Base-by-base conservation (phyloP, 1,284 basidiomycete species). In the Ustilago nuda region DNA sequence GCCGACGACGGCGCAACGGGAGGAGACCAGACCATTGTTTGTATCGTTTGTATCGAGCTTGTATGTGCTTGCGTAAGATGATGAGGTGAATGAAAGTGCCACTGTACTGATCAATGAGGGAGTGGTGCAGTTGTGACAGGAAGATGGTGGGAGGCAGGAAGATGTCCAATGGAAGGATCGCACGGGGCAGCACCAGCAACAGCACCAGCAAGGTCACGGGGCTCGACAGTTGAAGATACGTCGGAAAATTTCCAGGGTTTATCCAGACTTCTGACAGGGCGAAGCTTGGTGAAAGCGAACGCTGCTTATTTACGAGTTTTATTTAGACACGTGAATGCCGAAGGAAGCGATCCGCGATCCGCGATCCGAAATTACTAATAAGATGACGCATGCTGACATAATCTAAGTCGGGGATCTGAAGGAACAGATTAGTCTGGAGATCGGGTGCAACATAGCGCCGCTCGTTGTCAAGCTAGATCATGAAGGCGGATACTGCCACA, bases 21-120 rank as follows among this genome's bases (percentile, higher is more conserved):
- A 17, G 77, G 77, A 52, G 67, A 66, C 77, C 77, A 79, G 37
- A 69, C 66, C 75, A 77, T 55, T 27, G 23, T 27, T 27, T 27
- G 23, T 27, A 27, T 45, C 43, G 43, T 45, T 5, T 19, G 13
- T 7, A 19, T 7, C 19, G 7, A n/a, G n/a, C n/a, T 19, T 45
- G 43, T 8, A 23, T n/a, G n/a, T 45, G n/a, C 43, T 45, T 41
- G 12, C 11, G 13, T 15, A 41, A 17, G 39, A 41, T 41, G 12
- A 15, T 7, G 23, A 27, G 23, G 23, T 17, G 39, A 17, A 41
- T 41, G 39, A 12, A 17, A 45, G 19, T 45, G 43, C 43, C 7
- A 45, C 43, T 23, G 43, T 45, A 5, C 43, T 45, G 43, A 45
- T 45, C 19, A 19, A 4, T 6, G 13, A 15, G 15, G 13, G 12